phyloP scores from a whole-genome alignment of 768 basidiomycete species.

The Psilocybe sp. region DNA sequence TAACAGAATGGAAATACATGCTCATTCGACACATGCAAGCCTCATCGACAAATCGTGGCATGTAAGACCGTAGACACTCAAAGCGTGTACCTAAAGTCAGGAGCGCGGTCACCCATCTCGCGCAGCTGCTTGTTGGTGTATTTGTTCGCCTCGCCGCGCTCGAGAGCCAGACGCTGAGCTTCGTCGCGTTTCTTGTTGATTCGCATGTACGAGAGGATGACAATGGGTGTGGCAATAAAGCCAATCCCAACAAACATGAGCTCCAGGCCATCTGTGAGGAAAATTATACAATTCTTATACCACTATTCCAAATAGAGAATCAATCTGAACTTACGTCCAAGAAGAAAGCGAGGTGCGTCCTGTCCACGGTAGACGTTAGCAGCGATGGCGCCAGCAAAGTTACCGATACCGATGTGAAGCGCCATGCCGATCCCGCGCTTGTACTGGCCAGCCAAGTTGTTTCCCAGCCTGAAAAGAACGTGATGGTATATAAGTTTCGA shows the following conservation, averaged over 20 bases:
- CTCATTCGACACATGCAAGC: too few species aligned
- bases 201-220: constrained; percentile 45
- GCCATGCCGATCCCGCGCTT: constrained; percentile 71
- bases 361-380: constrained; percentile 57
- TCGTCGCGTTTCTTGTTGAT: constrained; percentile 57
- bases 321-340: constrained; percentile 51
- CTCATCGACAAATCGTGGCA: too few species aligned
- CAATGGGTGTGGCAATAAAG: constrained; percentile 46
- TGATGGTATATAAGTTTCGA: too few species aligned
- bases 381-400: constrained; percentile 63
- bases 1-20: too few species aligned
- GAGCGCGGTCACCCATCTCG: constrained; percentile 19
- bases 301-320: neutral
- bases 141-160: constrained; percentile 28
- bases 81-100: constrained; percentile 19
- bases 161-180: constrained; percentile 21
- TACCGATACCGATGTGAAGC: constrained; percentile 65
- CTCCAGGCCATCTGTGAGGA: constrained; percentile 50
- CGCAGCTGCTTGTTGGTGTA: constrained; percentile 34
- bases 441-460: constrained; percentile 66
- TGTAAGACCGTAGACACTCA: too few species aligned
- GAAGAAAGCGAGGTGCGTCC: constrained; percentile 57
- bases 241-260: constrained; percentile 71
- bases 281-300: neutral
- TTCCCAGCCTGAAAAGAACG: constrained; percentile 64